Base-by-base conservation (phyloP, 352 stramenopile genomes). In the Phytophthora parvispora region DNA sequence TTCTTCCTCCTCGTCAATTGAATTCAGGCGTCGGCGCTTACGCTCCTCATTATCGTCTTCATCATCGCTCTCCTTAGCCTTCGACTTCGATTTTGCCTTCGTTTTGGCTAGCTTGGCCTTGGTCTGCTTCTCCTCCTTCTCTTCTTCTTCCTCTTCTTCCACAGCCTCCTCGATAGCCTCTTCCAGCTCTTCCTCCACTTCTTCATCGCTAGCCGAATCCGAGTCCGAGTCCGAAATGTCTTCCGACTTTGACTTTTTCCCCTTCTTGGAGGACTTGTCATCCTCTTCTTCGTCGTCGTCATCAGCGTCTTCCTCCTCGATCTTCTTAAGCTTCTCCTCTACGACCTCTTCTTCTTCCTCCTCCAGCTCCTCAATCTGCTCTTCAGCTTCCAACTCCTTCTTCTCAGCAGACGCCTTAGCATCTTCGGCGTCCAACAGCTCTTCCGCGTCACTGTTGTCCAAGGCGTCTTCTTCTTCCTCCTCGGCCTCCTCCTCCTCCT, bases 381-480 rank as follows among this genome's bases (percentile, higher is more conserved):
- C 67, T 28, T 75, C 67, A 25, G 55, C 60, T 18, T 71, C 67
- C 27, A 70, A 54, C 43, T 70, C 60, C 25, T 77, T 62, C 36
- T 77, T 65, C 28, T 77, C 55, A 28, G 74, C 74, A 18, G 57
- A 47, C 3, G 38, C 34, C 38, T 75, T 62, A 1, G 58, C 57
- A 29, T 52, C 50, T 24, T 69, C 36, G 4, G 59, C 67, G 5
- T 82, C 59, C 6, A 61, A 51, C 1, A 75, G 42, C 40, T 75
- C 67, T 20, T 72, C 70, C 12, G 70, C 67, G 31, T 77, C 59
- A 43, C 63, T 57, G 2, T 49, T 43, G 43, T 63, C 47, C 49
- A 74, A 49, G 13, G 66, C 71, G 0, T 80, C 71, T 16, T 66
- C 48, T 7, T 80, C 58, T 5, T 79, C 74, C 15, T 65, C 60